Percentiles rank a stretch among this genome's conserved stretches.
phyloP scores from a whole-genome alignment of 495 filamentous ascomycete genomes.

The Talaromyces adpressus region DNA sequence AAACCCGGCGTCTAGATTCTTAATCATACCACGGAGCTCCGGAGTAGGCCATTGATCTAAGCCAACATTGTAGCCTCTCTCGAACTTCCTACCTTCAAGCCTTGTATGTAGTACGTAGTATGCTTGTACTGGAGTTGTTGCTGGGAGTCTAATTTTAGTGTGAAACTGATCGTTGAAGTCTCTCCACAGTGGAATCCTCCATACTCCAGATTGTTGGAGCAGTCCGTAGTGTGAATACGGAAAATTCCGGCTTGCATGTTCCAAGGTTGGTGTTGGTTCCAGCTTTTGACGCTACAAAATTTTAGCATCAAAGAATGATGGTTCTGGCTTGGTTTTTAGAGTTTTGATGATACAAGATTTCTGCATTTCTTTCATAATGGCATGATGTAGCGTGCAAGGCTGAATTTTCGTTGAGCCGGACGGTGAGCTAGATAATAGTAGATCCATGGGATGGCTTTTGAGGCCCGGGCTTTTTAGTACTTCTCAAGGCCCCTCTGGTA shows the following conservation, averaged over 20 bases:
- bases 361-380: background rate
- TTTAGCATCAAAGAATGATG: background rate
- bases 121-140: background rate
- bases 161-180: background rate
- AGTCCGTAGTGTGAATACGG: background rate
- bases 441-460: background rate
- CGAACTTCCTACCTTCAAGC: background rate
- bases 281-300: background rate
- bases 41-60: background rate
- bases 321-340: background rate
- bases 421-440: background rate
- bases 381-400: background rate
- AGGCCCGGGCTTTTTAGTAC: no score
- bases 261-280: background rate
- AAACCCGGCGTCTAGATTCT: background rate
- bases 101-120: no score
- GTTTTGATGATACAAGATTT: background rate
- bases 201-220: background rate
- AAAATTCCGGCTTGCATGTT: constrained; percentile 2
- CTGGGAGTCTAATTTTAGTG: background rate
- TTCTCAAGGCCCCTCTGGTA: no score
- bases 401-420: background rate
- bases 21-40: no score
- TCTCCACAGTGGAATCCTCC: background rate
- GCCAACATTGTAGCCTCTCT: background rate